Evolutionary conservation across 805 yeast genomes (phyloP).

Genomic region (Metschnikowia peoriensis): DNA sequence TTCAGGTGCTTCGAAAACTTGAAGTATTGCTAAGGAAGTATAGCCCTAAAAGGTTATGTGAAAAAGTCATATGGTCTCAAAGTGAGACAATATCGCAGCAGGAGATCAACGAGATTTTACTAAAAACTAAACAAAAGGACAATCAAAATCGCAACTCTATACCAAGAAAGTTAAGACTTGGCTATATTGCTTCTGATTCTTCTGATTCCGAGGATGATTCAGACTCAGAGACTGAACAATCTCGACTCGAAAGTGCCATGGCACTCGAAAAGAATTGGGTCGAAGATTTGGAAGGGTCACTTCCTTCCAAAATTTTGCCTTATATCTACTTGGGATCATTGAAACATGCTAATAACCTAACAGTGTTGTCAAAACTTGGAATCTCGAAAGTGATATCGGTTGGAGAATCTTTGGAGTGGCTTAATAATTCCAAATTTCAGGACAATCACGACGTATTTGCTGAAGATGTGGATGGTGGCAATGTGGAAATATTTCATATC

Average conservation of each 20-base stretch:
- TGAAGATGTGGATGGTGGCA: slow-evolving; percentile 28
- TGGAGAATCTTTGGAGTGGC: slow-evolving; percentile 78
- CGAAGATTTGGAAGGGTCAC: slow-evolving; percentile 54
- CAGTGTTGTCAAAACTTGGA: slow-evolving; percentile 60
- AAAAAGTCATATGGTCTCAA: slow-evolving; percentile 26
- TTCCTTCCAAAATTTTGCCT: slow-evolving; percentile 82
- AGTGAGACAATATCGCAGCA: slow-evolving; percentile 28
- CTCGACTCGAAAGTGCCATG: neutral
- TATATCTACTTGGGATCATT: slow-evolving; percentile 85
- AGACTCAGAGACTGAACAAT: slow-evolving; percentile 10
- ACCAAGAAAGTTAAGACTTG: slow-evolving; percentile 21
- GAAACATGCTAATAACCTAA: slow-evolving; percentile 72
- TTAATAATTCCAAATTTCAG: slow-evolving; percentile 33
- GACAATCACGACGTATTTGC: slow-evolving; percentile 22
- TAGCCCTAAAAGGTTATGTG: slow-evolving; percentile 47
- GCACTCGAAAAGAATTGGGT: slow-evolving; percentile 30
- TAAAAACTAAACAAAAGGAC: slow-evolving; percentile 17
- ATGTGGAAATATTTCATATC: slow-evolving; percentile 31
- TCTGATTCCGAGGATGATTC: slow-evolving; percentile 21
- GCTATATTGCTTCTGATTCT: slow-evolving; percentile 28
- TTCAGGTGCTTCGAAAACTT: slow-evolving; percentile 59
- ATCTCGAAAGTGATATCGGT: slow-evolving; percentile 79
- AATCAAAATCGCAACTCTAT: slow-evolving; percentile 2
- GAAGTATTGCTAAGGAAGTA: slow-evolving; percentile 58
- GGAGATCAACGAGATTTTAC: slow-evolving; percentile 37